phyloP scores from a whole-genome alignment of 345 rosid species.

The Lepidium sativum region DNA sequence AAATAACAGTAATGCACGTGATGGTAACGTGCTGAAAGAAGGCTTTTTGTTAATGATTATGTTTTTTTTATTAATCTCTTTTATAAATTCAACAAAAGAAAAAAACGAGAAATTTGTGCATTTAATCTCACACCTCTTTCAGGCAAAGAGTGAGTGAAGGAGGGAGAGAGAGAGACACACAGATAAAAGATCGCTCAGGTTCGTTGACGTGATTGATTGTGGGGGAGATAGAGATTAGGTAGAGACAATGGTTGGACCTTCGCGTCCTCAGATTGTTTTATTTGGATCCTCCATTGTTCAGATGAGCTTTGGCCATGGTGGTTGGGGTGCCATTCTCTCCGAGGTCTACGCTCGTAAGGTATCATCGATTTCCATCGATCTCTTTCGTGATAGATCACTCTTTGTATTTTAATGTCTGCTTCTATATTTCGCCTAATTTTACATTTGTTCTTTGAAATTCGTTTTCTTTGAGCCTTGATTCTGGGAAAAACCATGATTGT shows the following conservation, averaged over 20 bases:
- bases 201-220: neutral
- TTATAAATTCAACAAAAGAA: neutral
- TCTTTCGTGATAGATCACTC: neutral
- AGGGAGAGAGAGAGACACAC: neutral
- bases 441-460: neutral
- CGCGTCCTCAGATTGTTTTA: slow-evolving; percentile 83
- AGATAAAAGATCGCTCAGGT: slow-evolving; percentile 11
- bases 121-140: slow-evolving; percentile 10
- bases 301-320: slow-evolving; percentile 79
- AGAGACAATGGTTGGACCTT: slow-evolving; percentile 65
- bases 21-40: neutral
- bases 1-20: slow-evolving; percentile 3
- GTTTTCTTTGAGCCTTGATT: neutral
- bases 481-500: neutral
- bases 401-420: neutral
- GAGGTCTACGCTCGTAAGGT: slow-evolving; percentile 94
- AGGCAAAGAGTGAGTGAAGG: neutral
- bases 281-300: slow-evolving; percentile 98
- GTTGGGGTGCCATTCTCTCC: slow-evolving; percentile 90
- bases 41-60: neutral
- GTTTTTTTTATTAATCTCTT: neutral
- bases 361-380: neutral
- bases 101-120: neutral
- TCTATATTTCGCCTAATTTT: neutral
- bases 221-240: neutral